Percentiles rank a stretch among this genome's conserved stretches.
Conservation (phyloP, 2,329 filamentous ascomycete genomes). For the Sporothrix brunneoviolacea region DNA sequence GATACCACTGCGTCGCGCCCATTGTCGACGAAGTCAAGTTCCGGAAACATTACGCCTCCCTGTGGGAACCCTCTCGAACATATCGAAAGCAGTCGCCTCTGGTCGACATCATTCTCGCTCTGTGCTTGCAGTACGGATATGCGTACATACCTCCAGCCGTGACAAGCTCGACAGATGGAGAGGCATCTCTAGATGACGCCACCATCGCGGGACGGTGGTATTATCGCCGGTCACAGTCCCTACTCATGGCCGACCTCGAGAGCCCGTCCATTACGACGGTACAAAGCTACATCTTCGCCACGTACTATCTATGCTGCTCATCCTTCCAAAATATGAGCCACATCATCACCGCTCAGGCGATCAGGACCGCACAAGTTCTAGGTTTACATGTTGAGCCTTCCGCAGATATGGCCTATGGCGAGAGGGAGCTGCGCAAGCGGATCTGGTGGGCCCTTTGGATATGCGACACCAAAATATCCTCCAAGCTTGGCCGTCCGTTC, state of each 20-base stretch:
- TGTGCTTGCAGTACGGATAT: conserved; percentile 43
- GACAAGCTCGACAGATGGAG: background rate
- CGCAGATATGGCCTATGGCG: conserved; percentile 23
- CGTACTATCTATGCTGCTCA: conserved; percentile 40
- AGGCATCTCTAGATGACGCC: conserved; percentile 24
- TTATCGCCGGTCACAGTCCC: conserved; percentile 39
- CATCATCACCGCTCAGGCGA: conserved; percentile 31
- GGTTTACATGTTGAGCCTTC: conserved; percentile 43
- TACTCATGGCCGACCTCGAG: conserved; percentile 38
- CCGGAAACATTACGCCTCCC: conserved; percentile 31
- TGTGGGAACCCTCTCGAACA: conserved; percentile 28
- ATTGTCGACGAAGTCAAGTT: conserved; percentile 35
- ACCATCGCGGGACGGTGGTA: conserved; percentile 38
- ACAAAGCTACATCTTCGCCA: conserved; percentile 40
- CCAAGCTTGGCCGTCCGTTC: conserved; percentile 41
- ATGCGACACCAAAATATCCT: conserved; percentile 39
- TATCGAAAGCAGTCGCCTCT: conserved; percentile 39
- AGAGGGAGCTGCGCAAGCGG: conserved; percentile 39
- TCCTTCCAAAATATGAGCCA: conserved; percentile 44
- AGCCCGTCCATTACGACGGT: conserved; percentile 40
- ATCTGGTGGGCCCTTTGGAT: conserved; percentile 47
- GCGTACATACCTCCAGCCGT: conserved; percentile 20
- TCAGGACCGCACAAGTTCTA: conserved; percentile 40
- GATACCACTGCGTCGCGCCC: conserved; percentile 30
- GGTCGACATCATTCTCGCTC: conserved; percentile 44